phyloP scores from a whole-genome alignment of 176 grass and related monocot species.

The Cocos nucifera region DNA sequence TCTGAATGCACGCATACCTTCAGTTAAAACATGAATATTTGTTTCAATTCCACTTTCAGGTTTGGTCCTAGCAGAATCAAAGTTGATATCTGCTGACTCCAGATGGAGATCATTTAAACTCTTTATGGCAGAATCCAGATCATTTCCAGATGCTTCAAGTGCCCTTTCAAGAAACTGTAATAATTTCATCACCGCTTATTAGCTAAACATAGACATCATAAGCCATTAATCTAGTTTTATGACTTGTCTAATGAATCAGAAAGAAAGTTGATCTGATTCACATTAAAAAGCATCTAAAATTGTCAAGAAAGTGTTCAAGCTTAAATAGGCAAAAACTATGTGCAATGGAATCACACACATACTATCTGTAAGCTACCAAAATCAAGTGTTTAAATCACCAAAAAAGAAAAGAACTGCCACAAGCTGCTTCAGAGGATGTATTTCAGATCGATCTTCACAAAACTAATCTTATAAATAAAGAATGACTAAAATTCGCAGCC shows the following conservation, averaged over 20 bases:
- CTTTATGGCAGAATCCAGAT: constrained; percentile 50
- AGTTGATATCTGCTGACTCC: constrained; percentile 14
- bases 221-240: background rate
- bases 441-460: too few species aligned
- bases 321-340: too few species aligned
- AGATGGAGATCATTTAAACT: constrained; percentile 28
- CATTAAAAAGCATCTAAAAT: too few species aligned
- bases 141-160: constrained; percentile 41
- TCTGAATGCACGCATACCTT: background rate
- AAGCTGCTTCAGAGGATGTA: too few species aligned
- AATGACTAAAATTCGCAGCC: background rate
- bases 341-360: too few species aligned
- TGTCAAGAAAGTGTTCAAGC: too few species aligned
- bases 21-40: constrained; percentile 5
- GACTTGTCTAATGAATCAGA: background rate
- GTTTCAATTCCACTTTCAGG: constrained; percentile 1
- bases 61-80: constrained; percentile 6
- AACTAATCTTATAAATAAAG: too few species aligned
- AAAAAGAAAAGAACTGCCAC: too few species aligned
- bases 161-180: constrained; percentile 39
- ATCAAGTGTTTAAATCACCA: too few species aligned
- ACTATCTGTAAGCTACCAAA: too few species aligned
- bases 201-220: background rate
- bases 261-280: background rate
- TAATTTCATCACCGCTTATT: constrained; percentile 9